Conservation (phyloP, 1,284 basidiomycete species). For the Malassezia dermatis region DNA sequence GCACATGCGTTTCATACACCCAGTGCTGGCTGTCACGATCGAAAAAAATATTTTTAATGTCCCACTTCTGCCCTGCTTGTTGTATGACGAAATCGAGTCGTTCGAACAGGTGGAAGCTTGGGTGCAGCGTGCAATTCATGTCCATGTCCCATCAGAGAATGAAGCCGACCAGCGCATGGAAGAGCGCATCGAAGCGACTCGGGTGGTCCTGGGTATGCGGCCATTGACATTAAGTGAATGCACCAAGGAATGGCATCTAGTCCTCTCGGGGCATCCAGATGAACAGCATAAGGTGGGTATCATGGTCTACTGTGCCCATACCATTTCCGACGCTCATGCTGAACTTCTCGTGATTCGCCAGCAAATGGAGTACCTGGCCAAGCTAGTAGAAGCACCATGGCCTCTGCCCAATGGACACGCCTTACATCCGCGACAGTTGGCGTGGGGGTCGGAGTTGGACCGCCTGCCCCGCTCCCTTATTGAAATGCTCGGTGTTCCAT, state of each 20-base stretch:
- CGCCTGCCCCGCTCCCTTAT: constrained; percentile 2
- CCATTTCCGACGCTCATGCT: constrained; percentile 10
- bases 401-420: constrained; percentile 1
- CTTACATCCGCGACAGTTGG: constrained; percentile 1
- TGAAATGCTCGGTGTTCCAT: constrained; percentile 9
- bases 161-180: not conserved
- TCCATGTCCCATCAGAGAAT: not conserved
- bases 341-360: constrained; percentile 4
- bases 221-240: not conserved
- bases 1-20: constrained; percentile 7
- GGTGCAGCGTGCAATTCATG: not conserved
- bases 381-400: not conserved
- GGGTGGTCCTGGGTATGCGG: not conserved
- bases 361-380: not conserved
- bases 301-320: constrained; percentile 9
- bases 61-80: not conserved
- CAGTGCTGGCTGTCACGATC: constrained; percentile 6
- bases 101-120: constrained; percentile 8
- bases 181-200: constrained; percentile 1
- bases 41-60: not conserved
- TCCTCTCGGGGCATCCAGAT: not conserved
- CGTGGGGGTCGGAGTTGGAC: constrained; percentile 10
- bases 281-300: not conserved
- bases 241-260: not conserved
- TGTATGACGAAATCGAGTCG: constrained; percentile 1